Conservation (phyloP, 2,329 filamentous ascomycete genomes). For the Pseudogymnoascus destructans region DNA sequence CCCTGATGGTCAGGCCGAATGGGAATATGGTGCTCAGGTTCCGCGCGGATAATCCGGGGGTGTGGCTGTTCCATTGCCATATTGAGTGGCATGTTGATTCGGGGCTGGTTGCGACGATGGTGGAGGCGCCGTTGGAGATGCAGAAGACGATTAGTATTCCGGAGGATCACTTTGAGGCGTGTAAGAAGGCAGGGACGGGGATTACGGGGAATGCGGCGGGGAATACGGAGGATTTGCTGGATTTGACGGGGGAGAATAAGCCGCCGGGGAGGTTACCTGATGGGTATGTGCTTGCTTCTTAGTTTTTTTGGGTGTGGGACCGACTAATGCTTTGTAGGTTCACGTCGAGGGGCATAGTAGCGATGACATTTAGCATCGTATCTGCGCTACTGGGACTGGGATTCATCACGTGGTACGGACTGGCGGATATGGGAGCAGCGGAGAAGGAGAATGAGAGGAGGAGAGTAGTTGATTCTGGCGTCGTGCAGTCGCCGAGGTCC, state of each 20-base stretch:
- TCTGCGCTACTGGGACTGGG: constrained; percentile 1
- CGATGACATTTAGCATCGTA: background rate
- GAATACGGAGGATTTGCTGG: constrained; percentile 49
- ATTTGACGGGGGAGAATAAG: constrained; percentile 48
- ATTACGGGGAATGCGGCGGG: constrained; percentile 60
- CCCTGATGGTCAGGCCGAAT: constrained; percentile 48
- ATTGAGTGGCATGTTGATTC: constrained; percentile 64
- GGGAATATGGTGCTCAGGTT: constrained; percentile 60
- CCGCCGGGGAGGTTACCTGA: constrained; percentile 44
- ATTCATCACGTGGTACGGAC: constrained; percentile 17
- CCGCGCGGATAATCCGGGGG: constrained; percentile 52
- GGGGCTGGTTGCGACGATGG: constrained; percentile 51
- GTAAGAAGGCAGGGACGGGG: constrained; percentile 37
- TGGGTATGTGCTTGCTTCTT: constrained; percentile 31
- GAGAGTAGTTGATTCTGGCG: constrained; percentile 12
- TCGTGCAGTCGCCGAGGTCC: background rate
- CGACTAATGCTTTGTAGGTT: constrained; percentile 13
- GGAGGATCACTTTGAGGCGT: constrained; percentile 42
- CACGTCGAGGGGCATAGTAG: constrained; percentile 6
- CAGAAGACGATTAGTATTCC: constrained; percentile 51
- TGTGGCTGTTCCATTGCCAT: constrained; percentile 70
- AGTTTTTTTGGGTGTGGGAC: background rate
- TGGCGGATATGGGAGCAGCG: constrained; percentile 24
- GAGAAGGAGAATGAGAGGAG: constrained; percentile 17
- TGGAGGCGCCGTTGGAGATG: constrained; percentile 49